Evolutionary conservation across 139 green algal species (phyloP), one percentile per base, ranked within the genome.

Genomic region (Coelastrella sp.): DNA sequence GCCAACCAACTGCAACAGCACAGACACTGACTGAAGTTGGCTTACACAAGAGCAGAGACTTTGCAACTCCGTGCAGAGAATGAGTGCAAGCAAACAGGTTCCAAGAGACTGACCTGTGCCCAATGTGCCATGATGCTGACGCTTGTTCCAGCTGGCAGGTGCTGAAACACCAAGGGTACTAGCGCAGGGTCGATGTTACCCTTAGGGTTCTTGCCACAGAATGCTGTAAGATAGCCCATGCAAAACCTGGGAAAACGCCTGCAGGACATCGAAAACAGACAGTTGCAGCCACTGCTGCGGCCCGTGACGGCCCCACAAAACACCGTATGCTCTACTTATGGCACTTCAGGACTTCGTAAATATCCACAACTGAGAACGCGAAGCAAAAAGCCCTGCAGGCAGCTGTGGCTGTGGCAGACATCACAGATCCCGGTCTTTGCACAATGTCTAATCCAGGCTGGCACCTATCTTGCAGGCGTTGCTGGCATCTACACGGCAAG

Each of bases 161-260:
- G 81, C 47, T 14, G 47, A 57, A 92, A 85, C 22, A 90, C 57
- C 80, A 60, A 58, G 5, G 94, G 92, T 23, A 97, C 80, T 22
- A 92, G 82, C 0, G 47, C 83, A 14, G 58, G 88, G 68, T 96
- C 93, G 10, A 97, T 64, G 88, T 97, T 97, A 88, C 74, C 84
- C 16, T 60, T 13, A 17, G 88, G 76, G 84, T 95, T 95, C 81
- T 93, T 91, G 16, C 95, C 95, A 23, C 89, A 92, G 7, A 97
- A 89, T 23, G 89, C 83, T 14, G 90, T 92, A 10, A 97, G 88
- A 73, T 94, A 91, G 32, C 77, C 80, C 56, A 92, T 20, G 91
- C 95, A 97, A 57, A 90, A 56, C 14, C 59, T 4, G 13, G 95
- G 94, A 5, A 78, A 59, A 5, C 68, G 83, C 66, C 83, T 88